These are phyloP conservation scores for Hypoxylon fragiforme DNA, from an alignment of 495 filamentous ascomycete species.

Conservation along the genomic window DNA sequence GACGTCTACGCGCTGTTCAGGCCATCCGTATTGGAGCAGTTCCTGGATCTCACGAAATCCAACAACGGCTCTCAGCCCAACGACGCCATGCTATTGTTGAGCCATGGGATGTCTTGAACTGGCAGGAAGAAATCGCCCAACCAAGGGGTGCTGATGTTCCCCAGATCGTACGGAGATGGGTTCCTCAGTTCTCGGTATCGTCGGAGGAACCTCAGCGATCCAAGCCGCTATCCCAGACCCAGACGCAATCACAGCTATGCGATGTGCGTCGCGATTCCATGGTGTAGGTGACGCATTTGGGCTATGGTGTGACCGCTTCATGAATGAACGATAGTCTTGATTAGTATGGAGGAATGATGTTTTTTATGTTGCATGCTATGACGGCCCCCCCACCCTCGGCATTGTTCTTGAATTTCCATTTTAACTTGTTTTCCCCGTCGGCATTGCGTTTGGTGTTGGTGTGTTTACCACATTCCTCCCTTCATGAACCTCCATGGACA, in stretches of 20 bases:
- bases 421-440: slow-evolving; percentile 26
- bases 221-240: background rate
- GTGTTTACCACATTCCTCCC: slow-evolving; percentile 19
- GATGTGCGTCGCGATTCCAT: slow-evolving; percentile 33
- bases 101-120: slow-evolving; percentile 45
- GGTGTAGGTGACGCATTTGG: slow-evolving; percentile 30
- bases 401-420: slow-evolving; percentile 7
- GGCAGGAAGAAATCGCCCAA: slow-evolving; percentile 45
- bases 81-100: slow-evolving; percentile 34
- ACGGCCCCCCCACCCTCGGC: slow-evolving; percentile 13
- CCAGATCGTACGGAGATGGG: slow-evolving; percentile 38
- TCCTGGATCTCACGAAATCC: slow-evolving; percentile 31
- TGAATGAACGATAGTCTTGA: slow-evolving; percentile 20
- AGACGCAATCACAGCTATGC: slow-evolving; percentile 17
- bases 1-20: slow-evolving; percentile 45
- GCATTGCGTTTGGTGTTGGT: slow-evolving; percentile 42
- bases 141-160: slow-evolving; percentile 34
- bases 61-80: slow-evolving; percentile 32
- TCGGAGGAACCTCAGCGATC: slow-evolving; percentile 20
- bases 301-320: slow-evolving; percentile 15
- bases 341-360: slow-evolving; percentile 6
- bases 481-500: slow-evolving; percentile 30
- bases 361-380: slow-evolving; percentile 31
- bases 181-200: slow-evolving; percentile 33
- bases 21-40: slow-evolving; percentile 35